Evolutionary conservation across 2,329 filamentous ascomycete genomes (phyloP).

Genomic region (Ascochyta rabiei): DNA sequence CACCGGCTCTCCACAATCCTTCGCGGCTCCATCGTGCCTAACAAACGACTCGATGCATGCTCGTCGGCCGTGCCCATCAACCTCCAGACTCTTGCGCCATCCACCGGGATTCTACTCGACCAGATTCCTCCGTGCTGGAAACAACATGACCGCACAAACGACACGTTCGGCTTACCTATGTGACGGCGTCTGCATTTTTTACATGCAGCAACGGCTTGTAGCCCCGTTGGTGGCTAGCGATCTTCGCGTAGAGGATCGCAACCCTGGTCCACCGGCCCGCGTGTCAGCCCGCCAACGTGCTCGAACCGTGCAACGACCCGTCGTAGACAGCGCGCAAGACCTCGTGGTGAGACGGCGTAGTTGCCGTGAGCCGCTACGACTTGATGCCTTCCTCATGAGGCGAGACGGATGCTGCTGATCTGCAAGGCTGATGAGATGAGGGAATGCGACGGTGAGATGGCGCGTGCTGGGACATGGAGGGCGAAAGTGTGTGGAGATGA

Average conservation of each 20-base stretch:
- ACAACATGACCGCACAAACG: background rate
- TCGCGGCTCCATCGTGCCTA: conserved; percentile 6
- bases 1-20: conserved; percentile 2
- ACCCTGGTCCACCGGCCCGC: conserved; percentile 23
- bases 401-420: conserved; percentile 1
- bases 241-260: conserved; percentile 18
- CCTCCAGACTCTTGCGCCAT: background rate
- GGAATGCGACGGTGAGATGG: background rate
- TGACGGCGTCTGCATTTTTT: conserved; percentile 4
- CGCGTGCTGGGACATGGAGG: background rate
- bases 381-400: conserved; percentile 8
- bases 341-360: background rate
- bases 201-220: conserved; percentile 15
- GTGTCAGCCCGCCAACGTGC: conserved; percentile 12
- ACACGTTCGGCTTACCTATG: conserved; percentile 1
- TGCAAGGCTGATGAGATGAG: conserved; percentile 6
- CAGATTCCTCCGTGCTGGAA: conserved; percentile 2
- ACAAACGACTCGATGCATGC: background rate
- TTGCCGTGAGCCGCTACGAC: conserved; percentile 7
- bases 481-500: conserved; percentile 10
- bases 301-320: conserved; percentile 2
- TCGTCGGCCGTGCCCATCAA: background rate
- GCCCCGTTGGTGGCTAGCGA: conserved; percentile 23
- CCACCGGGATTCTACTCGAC: conserved; percentile 7
- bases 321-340: background rate